Base-by-base conservation (phyloP, 768 basidiomycete species). In the Rhodotorula graminis region DNA sequence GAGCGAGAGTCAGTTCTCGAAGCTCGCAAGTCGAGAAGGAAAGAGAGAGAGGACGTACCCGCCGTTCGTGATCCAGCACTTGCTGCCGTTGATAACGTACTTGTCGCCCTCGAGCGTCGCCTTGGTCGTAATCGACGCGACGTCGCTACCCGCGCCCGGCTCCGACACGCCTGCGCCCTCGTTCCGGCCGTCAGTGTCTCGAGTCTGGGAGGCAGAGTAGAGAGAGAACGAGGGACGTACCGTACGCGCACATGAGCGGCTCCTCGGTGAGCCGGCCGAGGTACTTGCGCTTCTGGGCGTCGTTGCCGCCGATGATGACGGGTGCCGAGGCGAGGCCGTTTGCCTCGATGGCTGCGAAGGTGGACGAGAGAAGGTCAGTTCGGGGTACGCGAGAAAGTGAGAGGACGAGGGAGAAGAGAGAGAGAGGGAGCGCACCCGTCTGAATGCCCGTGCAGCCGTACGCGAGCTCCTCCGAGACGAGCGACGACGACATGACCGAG, bases 141-240 rank as follows among this genome's bases (percentile, higher is more conserved):
- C 82, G 70, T 83, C 82, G 44, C 81, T 81, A 11, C 82, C 82
- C 5, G 82, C 82, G 31, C 78, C 78, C 2, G 82, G 82, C 66
- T 83, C 82, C 9, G 58, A 59, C 12, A 59, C 58, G 37, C 58
- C 58, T 59, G 58, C 50, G 25, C 12, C 47, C 16, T 21, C 47
- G 21, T 9, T 5, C 47, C 9, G 21, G 47, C n/a, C 37, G 37
- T 49, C 47, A 49, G 47, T 9, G 11, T 18, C 18, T 15, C 11
- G 18, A 12, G 33, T 29, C 18, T 14, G 6, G 15, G 1, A 16
- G 16, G n/a, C n/a, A 58, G 31, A 21, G 29, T 37, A 11, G 57
- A 23, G 31, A 3, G 33, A 23, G 57, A 59, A 3, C 18, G 10
- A 2, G n/a, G n/a, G 81, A 81, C 65, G 63, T 62, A 29, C 59